Base-by-base conservation (phyloP, 495 filamentous ascomycete species). In the Penicillium waksmanii region DNA sequence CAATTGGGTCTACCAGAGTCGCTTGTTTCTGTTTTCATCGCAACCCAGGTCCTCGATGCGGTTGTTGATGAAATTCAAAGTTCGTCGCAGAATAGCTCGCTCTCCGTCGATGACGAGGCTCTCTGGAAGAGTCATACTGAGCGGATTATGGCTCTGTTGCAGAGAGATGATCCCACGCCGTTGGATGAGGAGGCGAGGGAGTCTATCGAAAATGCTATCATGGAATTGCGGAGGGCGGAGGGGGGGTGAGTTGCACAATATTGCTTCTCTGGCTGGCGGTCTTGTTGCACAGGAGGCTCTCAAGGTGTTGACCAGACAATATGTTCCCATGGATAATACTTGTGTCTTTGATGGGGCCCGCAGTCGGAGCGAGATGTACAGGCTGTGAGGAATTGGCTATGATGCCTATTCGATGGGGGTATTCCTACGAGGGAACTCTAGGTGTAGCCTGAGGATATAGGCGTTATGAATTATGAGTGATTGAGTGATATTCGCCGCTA, bases 271-370 rank as follows among this genome's bases (percentile, higher is more conserved):
- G 49, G 89, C 88, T 8, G 95, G 96, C 18, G 96, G 95, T 0
- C 87, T 99, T 75, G 89, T 96, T 23, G 91, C 93, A 31, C 95
- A 99, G 76, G 95, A 99, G 79, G 84, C 92, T 31, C 92, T 98
- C 70, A 99, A 99, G 81, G 87, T 96, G 27, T 82, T 98, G 59
- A 99, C 95, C 50, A 87, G 91, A 73, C 95, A 99, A 81, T 99
- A 99, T 79, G 84, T 96, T 12, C 95, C 95, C 17, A 84, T 96
- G 55, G 92, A 97, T 67, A 95, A 97, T 72, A 94, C 90, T 10
- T 94, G 92, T 71, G 79, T 98, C 55, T 97, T 96, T 69, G 93
- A 98, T 78, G 95, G 95, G 47, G 88, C 96, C 21, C 77, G 72
- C 57, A 96, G 93, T 74, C 87, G 86, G 73, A 89, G 83, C 55